Base-by-base conservation (phyloP, 176 grass and related monocot genomes). In the Tillandsia fasciculata region DNA sequence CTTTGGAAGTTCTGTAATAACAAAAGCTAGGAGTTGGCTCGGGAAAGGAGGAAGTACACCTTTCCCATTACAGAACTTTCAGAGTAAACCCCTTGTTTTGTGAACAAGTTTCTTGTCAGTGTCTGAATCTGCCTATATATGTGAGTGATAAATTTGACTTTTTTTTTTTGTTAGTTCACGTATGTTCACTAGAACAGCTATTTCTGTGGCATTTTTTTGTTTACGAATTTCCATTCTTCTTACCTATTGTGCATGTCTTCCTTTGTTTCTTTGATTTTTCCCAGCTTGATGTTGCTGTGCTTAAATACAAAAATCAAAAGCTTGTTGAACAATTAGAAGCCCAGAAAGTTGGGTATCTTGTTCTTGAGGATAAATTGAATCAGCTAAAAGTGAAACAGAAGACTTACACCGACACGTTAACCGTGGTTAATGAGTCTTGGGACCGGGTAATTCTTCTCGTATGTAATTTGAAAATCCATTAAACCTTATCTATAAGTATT, bases 281-380 rank as follows among this genome's bases (percentile, higher is more conserved):
- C 58, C 82, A 94, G 84, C 84, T 92, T 72, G 86, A 86, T 86
- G 84, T 88, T 77, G 68, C 79, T 87, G 84, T 97, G 76, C 78
- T 94, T 29, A 83, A 89, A 81, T 99, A 88, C 76, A 94, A 81
- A 87, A 99, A 99, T 65, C 77, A 90, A 83, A 99, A 99, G 52
- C 87, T 94, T 80, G 51, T 48, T 64, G 90, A 93, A 72, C 87
- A 99, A 80, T 53, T 94, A 74, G 90, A 99, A 87, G 90, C 91
- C 66, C 80, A 87, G 58, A 99, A 86, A 65, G 80, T 88, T 50
- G 82, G 93, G 69, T 86, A 84, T 64, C 33, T 65, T 86, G 72
- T 75, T 63, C 82, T 99, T n/a, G 78, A 93, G 72, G 74, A 77
- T 85, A 99, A 85, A 87, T 82, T 87, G 50, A 74, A 77, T 81